phyloP scores from a whole-genome alignment of 371 early-diverging fungal genomes.

The Haplosporangium sp. region DNA sequence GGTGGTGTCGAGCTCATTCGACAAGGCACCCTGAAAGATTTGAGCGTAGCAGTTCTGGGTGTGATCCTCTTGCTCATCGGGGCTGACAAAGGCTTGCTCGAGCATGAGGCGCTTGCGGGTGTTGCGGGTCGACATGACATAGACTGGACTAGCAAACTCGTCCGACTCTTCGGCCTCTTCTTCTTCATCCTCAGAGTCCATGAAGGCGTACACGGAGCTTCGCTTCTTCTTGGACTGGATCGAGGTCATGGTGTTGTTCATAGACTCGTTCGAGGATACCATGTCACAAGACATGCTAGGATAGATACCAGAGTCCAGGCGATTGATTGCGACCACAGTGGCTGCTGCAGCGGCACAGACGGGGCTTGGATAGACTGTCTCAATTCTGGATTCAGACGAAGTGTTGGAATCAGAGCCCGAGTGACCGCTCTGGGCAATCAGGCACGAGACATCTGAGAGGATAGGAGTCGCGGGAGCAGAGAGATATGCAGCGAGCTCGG shows the following conservation, averaged over 20 bases:
- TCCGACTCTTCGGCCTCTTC: constrained; percentile 17
- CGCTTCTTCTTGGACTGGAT: constrained; percentile 31
- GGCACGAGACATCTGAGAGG: constrained; percentile 45
- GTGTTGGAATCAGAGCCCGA: constrained; percentile 2
- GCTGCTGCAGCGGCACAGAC: constrained; percentile 53
- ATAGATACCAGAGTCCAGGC: constrained; percentile 20
- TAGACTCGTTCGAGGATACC: neutral
- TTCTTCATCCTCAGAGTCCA: constrained; percentile 37
- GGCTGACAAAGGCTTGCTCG: constrained; percentile 49
- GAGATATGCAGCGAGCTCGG: constrained; percentile 50
- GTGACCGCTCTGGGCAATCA: constrained; percentile 31
- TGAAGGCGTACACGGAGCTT: constrained; percentile 45
- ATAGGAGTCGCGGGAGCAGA: constrained; percentile 43
- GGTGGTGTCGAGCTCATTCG: constrained; percentile 20
- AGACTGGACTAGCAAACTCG: constrained; percentile 27
- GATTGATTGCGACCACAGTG: constrained; percentile 44
- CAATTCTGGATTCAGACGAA: constrained; percentile 5
- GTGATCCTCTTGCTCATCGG: constrained; percentile 35
- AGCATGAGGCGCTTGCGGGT: constrained; percentile 56
- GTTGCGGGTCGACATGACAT: constrained; percentile 51
- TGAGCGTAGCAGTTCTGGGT: constrained; percentile 36
- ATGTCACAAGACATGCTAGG: constrained; percentile 10
- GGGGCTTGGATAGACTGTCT: constrained; percentile 50
- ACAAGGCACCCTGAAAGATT: constrained; percentile 39
- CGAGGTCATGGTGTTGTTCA: neutral